Percentiles rank a stretch among this genome's conserved stretches.
Conservation (phyloP, 495 filamentous ascomycete genomes). For the Sporormia fimetaria region DNA sequence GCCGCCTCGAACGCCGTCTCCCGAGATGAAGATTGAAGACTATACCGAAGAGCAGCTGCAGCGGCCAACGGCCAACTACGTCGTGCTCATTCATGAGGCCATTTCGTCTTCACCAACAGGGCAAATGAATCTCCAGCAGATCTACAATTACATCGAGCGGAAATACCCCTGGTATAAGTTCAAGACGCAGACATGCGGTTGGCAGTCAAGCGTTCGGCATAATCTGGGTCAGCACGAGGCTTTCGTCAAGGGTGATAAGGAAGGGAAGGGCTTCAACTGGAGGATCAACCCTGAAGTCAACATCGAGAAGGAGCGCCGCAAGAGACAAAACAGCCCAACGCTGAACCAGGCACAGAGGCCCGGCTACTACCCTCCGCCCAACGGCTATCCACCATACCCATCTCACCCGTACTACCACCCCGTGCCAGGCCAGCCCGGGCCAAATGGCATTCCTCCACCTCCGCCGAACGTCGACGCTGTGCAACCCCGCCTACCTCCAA, state of each 20-base stretch:
- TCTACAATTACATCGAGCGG: conserved; percentile 77
- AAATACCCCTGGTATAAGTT: conserved; percentile 89
- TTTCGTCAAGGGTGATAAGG: conserved; percentile 68
- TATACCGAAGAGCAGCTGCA: conserved; percentile 75
- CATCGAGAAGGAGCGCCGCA: conserved; percentile 33
- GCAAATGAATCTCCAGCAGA: conserved; percentile 78
- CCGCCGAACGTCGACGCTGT: conserved; percentile 6
- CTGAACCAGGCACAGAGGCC: conserved; percentile 11
- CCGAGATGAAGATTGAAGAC: conserved; percentile 59
- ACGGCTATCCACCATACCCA: conserved; percentile 12
- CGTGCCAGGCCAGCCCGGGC: conserved; percentile 3
- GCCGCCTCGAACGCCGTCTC: conserved; percentile 56
- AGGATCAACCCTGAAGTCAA: conserved; percentile 27
- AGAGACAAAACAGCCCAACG: conserved; percentile 26
- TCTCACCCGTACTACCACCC: no score
- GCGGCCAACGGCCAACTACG: conserved; percentile 79
- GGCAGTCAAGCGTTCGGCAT: conserved; percentile 95
- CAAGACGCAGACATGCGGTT: conserved; percentile 66
- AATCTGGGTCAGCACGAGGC: conserved; percentile 82
- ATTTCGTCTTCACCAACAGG: conserved; percentile 57
- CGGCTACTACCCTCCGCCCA: conserved; percentile 12
- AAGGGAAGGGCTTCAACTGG: conserved; percentile 35
- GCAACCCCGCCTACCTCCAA: conserved; percentile 18
- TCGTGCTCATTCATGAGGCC: conserved; percentile 81
- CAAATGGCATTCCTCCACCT: conserved; percentile 3